Evolutionary conservation across 768 basidiomycete species (phyloP), one percentile per base, ranked within the genome.

Genomic region (Austroboletus festivus): DNA sequence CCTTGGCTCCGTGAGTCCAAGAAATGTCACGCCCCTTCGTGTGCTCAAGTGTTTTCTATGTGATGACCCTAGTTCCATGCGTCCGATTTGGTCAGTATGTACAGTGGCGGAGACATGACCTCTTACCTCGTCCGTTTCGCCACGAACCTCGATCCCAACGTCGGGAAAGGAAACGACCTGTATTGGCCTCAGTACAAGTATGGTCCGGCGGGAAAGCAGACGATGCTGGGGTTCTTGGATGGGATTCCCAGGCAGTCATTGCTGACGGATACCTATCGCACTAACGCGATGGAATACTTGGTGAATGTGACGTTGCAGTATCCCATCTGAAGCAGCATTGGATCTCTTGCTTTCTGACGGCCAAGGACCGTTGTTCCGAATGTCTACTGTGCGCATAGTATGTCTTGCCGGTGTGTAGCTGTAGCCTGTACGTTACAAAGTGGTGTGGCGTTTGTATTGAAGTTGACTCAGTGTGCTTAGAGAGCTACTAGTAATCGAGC

Each of bases 261-360:
- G 33, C 71, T 70, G 5, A 58, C 68, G 39, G 76, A 81, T 52
- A 78, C 71, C 10, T 78, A 66, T 60, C 67, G 78, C 38, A 48
- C 55, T 21, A 68, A 68, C 2, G 71, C 63, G 33, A 75, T 78
- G 37, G 47, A 60, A 18, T 70, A 60, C 44, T 34, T 75, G 45
- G 71, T 13, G 9, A 37, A 48, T 1, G 28, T 48, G 20, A 22
- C 26, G 16, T 33, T 51, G 38, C 30, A 9, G 18, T 39, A 55
- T 24, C 51, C 57, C 11, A 13, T 42, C 28, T 53, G 37, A 57
- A 13, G 23, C 20, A 10, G 21, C 10, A 30, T 16, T 28, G 28
- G 12, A 28, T 6, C 28, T 5, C 28, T 28, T 28, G 28, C 5
- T 28, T 28, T 28, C 28, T 28, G 28, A 28, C 28, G 28, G 28